Evolutionary conservation across 495 filamentous ascomycete genomes (phyloP), one percentile per base, ranked within the genome.

Genomic region (Penicillium chermesinum): DNA sequence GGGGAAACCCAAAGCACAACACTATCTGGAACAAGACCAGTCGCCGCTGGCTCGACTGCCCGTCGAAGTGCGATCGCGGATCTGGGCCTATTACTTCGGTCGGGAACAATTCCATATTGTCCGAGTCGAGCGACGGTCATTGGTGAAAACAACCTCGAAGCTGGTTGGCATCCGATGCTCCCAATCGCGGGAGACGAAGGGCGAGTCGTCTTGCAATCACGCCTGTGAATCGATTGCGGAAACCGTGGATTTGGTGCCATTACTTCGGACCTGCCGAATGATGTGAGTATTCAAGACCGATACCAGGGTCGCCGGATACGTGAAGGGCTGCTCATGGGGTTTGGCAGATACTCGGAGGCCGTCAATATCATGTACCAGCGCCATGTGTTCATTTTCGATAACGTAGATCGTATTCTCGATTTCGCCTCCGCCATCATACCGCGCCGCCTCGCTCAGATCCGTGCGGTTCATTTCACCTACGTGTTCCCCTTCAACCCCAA

Each of bases 191-290:
- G 22, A 21, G 20, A n/a, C 20, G 7, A 42, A 32, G 5, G 22
- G 18, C 1, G 40, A 16, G 6, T 42, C 40, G 13, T 42, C 25
- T 13, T 42, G 40, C 22, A 27, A 32, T 21, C 40, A 42, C 14
- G 18, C 14, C 1, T 42, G 40, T 21, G 19, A 2, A 5, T 42
- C 40, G 20, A 32, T 22, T n/a, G 20, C 12, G 10, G 40, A 42
- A 30, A 21, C 20, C 15, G 40, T 42, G 13, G 15, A 21, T 14
- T 42, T 42, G 20, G 21, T 42, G 3, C 5, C 40, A n/a, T 42
- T 42, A 17, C n/a, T 42, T 1, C 40, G 20, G 40, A 42, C 40
- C 8, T 42, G 40, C 30, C 40, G 40, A n/a, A 13, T 42, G 13
- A 42, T 42, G 40, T 42, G 21, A 42, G 40, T 42, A 14, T 27